Evolutionary conservation across 306 rosid species (phyloP).

Genomic region (Echinosophora koreensis): DNA sequence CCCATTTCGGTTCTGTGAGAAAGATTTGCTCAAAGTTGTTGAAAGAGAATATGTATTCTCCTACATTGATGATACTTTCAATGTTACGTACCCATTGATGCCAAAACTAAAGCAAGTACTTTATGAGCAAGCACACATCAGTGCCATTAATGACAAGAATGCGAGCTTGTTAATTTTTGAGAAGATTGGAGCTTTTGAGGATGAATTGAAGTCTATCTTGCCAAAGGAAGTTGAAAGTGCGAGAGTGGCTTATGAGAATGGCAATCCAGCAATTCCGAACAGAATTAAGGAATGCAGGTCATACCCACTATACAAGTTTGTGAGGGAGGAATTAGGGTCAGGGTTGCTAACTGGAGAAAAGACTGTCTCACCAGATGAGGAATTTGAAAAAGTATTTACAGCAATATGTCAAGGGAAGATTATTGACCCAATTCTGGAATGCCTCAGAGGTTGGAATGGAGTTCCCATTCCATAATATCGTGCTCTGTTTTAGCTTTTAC

Average conservation of each 20-base stretch:
- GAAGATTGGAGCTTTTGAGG: conserved; percentile 56
- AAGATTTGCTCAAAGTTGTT: conserved; percentile 52
- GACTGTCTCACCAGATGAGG: conserved; percentile 61
- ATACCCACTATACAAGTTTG: conserved; percentile 63
- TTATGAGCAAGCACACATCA: conserved; percentile 51
- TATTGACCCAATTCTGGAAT: conserved; percentile 56
- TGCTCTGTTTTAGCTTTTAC: conserved; percentile 23
- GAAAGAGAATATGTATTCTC: conserved; percentile 56
- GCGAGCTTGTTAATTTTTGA: conserved; percentile 45
- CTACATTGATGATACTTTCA: conserved; percentile 58
- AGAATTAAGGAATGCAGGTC: conserved; percentile 60
- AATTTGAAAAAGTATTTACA: conserved; percentile 62
- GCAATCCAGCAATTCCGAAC: conserved; percentile 50
- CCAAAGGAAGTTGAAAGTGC: conserved; percentile 57
- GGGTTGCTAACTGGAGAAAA: conserved; percentile 58
- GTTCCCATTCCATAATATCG: conserved; percentile 44
- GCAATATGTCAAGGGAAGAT: conserved; percentile 59
- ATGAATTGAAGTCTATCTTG: conserved; percentile 46
- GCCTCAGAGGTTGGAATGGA: conserved; percentile 56
- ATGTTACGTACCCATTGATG: conserved; percentile 47
- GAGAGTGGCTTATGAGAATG: conserved; percentile 53
- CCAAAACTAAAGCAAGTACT: conserved; percentile 59
- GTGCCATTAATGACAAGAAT: conserved; percentile 44
- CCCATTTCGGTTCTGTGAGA: conserved; percentile 42
- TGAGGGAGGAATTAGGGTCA: conserved; percentile 55